Evolutionary conservation across 2,329 filamentous ascomycete species (phyloP).

Genomic region (Ophiostoma piceae): DNA sequence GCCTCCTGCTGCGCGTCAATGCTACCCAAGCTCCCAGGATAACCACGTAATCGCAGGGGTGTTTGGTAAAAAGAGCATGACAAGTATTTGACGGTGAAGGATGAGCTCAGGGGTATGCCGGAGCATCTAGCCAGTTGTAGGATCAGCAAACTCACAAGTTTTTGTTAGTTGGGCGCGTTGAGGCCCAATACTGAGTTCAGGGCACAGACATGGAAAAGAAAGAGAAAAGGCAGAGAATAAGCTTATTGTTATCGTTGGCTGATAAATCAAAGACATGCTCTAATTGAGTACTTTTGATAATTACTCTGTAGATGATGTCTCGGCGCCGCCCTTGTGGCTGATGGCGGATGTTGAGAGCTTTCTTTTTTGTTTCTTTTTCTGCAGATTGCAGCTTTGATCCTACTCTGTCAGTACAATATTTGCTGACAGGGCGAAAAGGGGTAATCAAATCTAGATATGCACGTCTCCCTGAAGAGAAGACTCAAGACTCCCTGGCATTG

Average conservation of each 20-base stretch:
- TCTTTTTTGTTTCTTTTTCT: background rate
- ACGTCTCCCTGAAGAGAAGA: background rate
- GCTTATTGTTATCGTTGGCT: too few relatives aligned
- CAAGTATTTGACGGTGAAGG: background rate
- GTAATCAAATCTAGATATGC: background rate
- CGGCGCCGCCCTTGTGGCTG: background rate
- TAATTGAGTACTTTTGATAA: too few relatives aligned
- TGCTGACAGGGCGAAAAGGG: background rate
- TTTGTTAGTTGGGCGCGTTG: too few relatives aligned
- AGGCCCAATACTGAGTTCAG: too few relatives aligned
- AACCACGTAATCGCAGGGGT: conserved; percentile 2
- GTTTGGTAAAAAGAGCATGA: background rate
- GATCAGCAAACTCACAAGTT: too few relatives aligned
- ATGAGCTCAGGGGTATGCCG: background rate
- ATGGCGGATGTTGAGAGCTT: background rate
- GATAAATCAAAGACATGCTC: too few relatives aligned
- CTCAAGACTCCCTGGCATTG: background rate
- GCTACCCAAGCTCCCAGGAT: background rate
- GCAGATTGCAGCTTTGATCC: background rate
- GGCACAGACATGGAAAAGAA: too few relatives aligned
- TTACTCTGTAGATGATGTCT: background rate
- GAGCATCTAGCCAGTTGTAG: too few relatives aligned
- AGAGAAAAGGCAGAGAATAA: too few relatives aligned
- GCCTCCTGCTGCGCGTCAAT: background rate
- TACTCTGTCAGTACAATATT: too few relatives aligned